These are phyloP conservation scores for Aspergillus sclerotiicarbonarius DNA, from an alignment of 495 filamentous ascomycete species.

Conservation along the genomic window DNA sequence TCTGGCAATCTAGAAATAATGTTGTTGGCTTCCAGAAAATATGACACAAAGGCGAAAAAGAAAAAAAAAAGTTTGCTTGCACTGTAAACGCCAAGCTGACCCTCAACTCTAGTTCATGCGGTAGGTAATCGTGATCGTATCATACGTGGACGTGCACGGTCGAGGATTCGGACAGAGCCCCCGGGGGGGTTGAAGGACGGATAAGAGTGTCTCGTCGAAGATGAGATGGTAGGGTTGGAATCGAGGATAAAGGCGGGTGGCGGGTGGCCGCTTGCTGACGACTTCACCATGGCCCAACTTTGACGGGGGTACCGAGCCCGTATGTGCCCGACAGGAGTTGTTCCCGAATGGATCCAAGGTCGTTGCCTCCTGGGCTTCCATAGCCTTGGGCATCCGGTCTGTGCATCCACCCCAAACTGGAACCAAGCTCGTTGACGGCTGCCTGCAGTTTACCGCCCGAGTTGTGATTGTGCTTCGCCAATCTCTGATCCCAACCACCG, in stretches of 20 bases:
- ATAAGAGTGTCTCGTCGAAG: slow-evolving; percentile 10
- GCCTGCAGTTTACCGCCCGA: slow-evolving; percentile 79
- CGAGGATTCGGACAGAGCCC: slow-evolving; percentile 27
- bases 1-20: slow-evolving; percentile 17
- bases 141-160: slow-evolving; percentile 40
- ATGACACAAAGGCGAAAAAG: slow-evolving; percentile 19
- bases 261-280: slow-evolving; percentile 5
- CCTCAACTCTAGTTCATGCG: slow-evolving; percentile 49
- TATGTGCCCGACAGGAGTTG: slow-evolving; percentile 79
- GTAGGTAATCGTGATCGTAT: slow-evolving; percentile 47
- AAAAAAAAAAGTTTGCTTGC: slow-evolving; percentile 31
- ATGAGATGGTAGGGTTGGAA: slow-evolving; percentile 10
- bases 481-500: slow-evolving; percentile 87
- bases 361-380: slow-evolving; percentile 37
- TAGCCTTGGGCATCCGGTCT: slow-evolving; percentile 47
- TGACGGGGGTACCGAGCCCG: slow-evolving; percentile 64
- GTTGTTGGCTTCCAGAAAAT: slow-evolving; percentile 15
- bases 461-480: slow-evolving; percentile 84
- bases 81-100: slow-evolving; percentile 46
- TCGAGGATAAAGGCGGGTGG: slow-evolving; percentile 11
- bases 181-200: slow-evolving; percentile 19
- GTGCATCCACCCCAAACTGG: slow-evolving; percentile 75
- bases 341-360: slow-evolving; percentile 68
- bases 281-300: slow-evolving; percentile 68
- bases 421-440: slow-evolving; percentile 74